Base-by-base conservation (phyloP, 202 grass and related monocot genomes). In the Bolboschoenoplectus hybrid region DNA sequence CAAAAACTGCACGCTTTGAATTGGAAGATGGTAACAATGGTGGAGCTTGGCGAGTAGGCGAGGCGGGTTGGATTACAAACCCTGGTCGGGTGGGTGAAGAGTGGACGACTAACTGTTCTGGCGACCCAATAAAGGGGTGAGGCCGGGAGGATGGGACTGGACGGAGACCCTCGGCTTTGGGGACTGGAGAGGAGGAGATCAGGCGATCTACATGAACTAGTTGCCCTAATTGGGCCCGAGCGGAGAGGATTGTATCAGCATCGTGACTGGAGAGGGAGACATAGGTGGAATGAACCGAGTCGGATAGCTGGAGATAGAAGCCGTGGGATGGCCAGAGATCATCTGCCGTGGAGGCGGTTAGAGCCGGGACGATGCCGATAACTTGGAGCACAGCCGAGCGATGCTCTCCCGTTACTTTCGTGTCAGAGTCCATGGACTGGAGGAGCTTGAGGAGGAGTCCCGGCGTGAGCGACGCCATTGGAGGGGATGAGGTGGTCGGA, bases 161-260 rank as follows among this genome's bases (percentile, higher is more conserved):
- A 32, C 96, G 90, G 82, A 95, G 82, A 4, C 93, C 93, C 9
- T 91, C 20, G 6, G 91, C 96, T 61, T 88, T 92, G 1, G 96
- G 96, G 0, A 95, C 93, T 1, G 96, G 96, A 5, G 81, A 84
- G 16, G 91, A 90, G 70, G 95, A 93, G 36, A 87, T 70, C 84
- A 98, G 87, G 63, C 96, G 93, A 50, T 98, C 93, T 80, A 98
- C 87, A 89, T 94, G 92, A 62, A 97, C 95, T 57, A 97, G 88
- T 68, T 92, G 92, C 0, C 95, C 95, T n/a, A 98, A 74, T 56
- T 94, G 91, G 1, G 91, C 73, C 51, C 96, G 86, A 40, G 44
- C 84, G 70, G 91, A 89, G 87, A 91, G 89, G 36, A 98, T 81
- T 13, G 86, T 88, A 70, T 98, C 93, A 2, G 95, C 93, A 43